Evolutionary conservation across 2,329 filamentous ascomycete species (phyloP).

Genomic region (Neonectria coccinea): DNA sequence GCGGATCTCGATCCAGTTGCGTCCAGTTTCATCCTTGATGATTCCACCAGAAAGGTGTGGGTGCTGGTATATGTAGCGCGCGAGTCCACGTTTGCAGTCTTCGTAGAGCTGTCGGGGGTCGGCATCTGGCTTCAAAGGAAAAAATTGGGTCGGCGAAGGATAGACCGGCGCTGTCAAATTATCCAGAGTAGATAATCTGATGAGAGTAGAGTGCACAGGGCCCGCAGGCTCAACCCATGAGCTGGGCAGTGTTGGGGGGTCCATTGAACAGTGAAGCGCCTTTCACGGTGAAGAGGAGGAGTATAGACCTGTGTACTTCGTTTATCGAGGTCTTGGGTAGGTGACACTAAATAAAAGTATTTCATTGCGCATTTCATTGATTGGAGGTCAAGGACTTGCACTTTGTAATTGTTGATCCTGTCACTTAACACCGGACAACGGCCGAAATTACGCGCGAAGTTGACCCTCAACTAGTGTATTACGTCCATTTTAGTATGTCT

Average conservation of each 20-base stretch:
- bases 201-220: background rate
- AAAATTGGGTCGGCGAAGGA: conserved; percentile 24
- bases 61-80: conserved; percentile 20
- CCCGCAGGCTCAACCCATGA: conserved; percentile 25
- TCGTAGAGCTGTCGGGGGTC: conserved; percentile 24
- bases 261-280: background rate
- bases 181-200: conserved; percentile 22
- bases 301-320: background rate
- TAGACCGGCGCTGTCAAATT: conserved; percentile 26
- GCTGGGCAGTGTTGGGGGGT: background rate
- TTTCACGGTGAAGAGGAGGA: background rate
- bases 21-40: conserved; percentile 22
- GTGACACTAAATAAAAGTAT: background rate
- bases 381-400: background rate
- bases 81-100: conserved; percentile 21
- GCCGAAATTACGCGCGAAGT: background rate
- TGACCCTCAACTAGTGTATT: background rate
- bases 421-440: background rate
- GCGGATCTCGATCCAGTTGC: conserved; percentile 13
- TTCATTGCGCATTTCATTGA: background rate
- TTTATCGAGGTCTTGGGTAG: background rate
- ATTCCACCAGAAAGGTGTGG: conserved; percentile 21
- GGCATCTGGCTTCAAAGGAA: conserved; percentile 5
- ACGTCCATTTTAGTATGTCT: background rate
- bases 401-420: background rate